A percentile compares a stretch with the other conserved stretches of the same genome.
Evolutionary conservation across 495 filamentous ascomycete species (phyloP).

Genomic region (Penicillium pancosmium): DNA sequence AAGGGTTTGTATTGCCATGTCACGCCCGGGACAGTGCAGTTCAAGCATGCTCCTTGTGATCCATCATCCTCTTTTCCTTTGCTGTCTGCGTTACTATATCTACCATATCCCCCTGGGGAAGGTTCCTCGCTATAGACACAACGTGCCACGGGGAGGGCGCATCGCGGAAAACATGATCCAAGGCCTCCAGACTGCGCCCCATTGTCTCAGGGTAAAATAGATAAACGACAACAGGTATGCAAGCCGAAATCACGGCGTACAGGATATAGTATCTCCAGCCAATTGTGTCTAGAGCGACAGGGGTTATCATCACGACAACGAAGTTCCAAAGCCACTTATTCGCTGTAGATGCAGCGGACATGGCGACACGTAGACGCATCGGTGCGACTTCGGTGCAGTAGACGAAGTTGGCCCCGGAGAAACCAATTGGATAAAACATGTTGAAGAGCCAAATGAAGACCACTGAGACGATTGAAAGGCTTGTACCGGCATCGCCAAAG

Average conservation of each 20-base stretch:
- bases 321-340: slow-evolving; percentile 25
- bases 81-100: neutral
- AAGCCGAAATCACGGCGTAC: slow-evolving; percentile 36
- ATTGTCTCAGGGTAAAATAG: slow-evolving; percentile 66
- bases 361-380: slow-evolving; percentile 40
- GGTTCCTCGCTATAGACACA: neutral
- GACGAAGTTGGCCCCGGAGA: slow-evolving; percentile 33
- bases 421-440: slow-evolving; percentile 19
- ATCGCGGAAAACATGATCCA: slow-evolving; percentile 2
- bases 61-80: neutral
- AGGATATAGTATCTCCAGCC: slow-evolving; percentile 60
- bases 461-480: slow-evolving; percentile 27
- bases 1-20: no score
- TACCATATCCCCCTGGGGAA: neutral
- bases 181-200: slow-evolving; percentile 13
- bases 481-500: slow-evolving; percentile 21
- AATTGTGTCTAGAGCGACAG: slow-evolving; percentile 51
- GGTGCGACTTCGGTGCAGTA: slow-evolving; percentile 38
- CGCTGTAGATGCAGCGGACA: slow-evolving; percentile 8
- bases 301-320: slow-evolving; percentile 58
- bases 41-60: neutral
- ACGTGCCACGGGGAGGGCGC: neutral
- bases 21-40: no score
- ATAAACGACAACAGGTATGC: slow-evolving; percentile 53
- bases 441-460: slow-evolving; percentile 18